A percentile compares a stretch with the other conserved stretches of the same genome.
phyloP scores from a whole-genome alignment of 192 early-diverging fungal genomes.

The Cladochytrium replicatum region DNA sequence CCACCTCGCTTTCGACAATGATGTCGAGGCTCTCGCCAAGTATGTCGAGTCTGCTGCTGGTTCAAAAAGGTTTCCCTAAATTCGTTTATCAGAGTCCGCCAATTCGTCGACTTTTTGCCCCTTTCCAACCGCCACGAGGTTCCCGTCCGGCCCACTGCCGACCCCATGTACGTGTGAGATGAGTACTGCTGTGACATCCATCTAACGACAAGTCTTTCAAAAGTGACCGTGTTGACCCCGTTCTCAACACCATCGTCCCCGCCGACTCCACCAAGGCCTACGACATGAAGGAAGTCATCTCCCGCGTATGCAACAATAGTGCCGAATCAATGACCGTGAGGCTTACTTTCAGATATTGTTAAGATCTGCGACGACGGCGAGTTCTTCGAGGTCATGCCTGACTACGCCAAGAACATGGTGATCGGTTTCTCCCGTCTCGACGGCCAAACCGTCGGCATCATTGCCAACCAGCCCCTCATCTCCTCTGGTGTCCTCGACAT shows the following conservation, averaged over 20 bases:
- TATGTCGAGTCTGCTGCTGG: constrained; percentile 6
- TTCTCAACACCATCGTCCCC: constrained; percentile 83
- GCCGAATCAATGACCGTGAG: constrained; percentile 3
- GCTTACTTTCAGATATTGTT: neutral
- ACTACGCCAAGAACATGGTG: constrained; percentile 88
- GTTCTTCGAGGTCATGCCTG: constrained; percentile 88
- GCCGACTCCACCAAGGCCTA: constrained; percentile 84
- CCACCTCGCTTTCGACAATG: constrained; percentile 87
- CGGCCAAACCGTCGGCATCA: constrained; percentile 75
- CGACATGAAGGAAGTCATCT: constrained; percentile 84
- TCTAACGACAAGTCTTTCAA: neutral
- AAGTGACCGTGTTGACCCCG: constrained; percentile 55
- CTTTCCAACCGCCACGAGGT: constrained; percentile 68
- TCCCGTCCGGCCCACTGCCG: constrained; percentile 52
- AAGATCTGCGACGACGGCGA: constrained; percentile 64
- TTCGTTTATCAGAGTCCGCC: constrained; percentile 51
- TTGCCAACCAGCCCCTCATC: constrained; percentile 92
- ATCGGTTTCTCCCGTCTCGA: constrained; percentile 79
- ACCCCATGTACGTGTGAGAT: constrained; percentile 27
- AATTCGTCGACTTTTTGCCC: constrained; percentile 82
- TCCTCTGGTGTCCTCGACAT: constrained; percentile 95
- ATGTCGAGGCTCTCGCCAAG: constrained; percentile 76
- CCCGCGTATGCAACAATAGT: too few species aligned
- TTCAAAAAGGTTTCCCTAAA: constrained; percentile 10
- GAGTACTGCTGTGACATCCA: neutral